Evolutionary conservation across 306 rosid species (phyloP).

Genomic region (Trichosanthes truncata): DNA sequence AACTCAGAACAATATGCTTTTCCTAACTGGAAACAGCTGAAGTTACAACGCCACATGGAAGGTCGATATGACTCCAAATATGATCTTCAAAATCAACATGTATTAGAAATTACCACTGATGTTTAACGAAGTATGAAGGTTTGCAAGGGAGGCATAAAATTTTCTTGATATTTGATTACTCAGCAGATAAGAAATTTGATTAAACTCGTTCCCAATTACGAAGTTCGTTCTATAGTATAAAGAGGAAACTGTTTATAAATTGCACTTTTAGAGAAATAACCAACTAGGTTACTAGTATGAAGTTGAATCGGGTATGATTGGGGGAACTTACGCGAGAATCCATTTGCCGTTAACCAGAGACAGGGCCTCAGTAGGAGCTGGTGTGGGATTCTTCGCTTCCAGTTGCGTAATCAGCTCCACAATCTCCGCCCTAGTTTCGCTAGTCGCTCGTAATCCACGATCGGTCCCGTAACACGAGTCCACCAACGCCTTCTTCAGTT

Average conservation of each 20-base stretch:
- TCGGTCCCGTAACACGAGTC: slow-evolving; percentile 68
- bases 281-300: background rate
- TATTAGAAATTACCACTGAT: background rate
- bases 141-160: background rate
- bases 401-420: slow-evolving; percentile 81
- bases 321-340: slow-evolving; percentile 67
- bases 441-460: slow-evolving; percentile 61
- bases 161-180: background rate
- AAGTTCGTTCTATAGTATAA: background rate
- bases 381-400: slow-evolving; percentile 72
- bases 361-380: slow-evolving; percentile 86
- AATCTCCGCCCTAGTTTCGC: slow-evolving; percentile 85
- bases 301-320: background rate
- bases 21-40: background rate
- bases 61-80: background rate
- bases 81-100: background rate
- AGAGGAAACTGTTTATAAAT: background rate
- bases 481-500: slow-evolving; percentile 66
- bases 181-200: background rate
- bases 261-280: background rate
- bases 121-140: background rate
- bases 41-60: background rate
- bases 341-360: slow-evolving; percentile 80
- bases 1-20: background rate
- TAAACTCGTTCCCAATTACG: background rate